Conservation (phyloP, 345 rosid genomes). For the Brassica napus region Da-Ae NC_063438.1:15384501-15385000, state of each 20-base stretch:
- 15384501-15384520: conserved; percentile 52
- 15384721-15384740: conserved; percentile 63
- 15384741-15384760: conserved; percentile 60
- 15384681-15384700: conserved; percentile 1
- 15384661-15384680: conserved; percentile 1
- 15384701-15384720: conserved; percentile 53
- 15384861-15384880: not conserved
- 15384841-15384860: not conserved
- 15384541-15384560: conserved; percentile 71
- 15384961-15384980: conserved; percentile 65
- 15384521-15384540: conserved; percentile 70
- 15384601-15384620: conserved; percentile 59
- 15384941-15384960: conserved; percentile 59
- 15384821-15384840: not conserved
- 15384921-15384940: conserved; percentile 58
- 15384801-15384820: conserved; percentile 79
- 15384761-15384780: conserved; percentile 70
- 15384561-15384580: conserved; percentile 58
- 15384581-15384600: conserved; percentile 54
- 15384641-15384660: not conserved
- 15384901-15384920: conserved; percentile 74
- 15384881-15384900: conserved; percentile 66
- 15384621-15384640: conserved; percentile 61
- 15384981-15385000: conserved; percentile 73
- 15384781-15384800: conserved; percentile 64